A percentile compares a stretch with the other conserved stretches of the same genome.
Conservation (phyloP, 148 eudicot species). For the Rheum nobile region DNA sequence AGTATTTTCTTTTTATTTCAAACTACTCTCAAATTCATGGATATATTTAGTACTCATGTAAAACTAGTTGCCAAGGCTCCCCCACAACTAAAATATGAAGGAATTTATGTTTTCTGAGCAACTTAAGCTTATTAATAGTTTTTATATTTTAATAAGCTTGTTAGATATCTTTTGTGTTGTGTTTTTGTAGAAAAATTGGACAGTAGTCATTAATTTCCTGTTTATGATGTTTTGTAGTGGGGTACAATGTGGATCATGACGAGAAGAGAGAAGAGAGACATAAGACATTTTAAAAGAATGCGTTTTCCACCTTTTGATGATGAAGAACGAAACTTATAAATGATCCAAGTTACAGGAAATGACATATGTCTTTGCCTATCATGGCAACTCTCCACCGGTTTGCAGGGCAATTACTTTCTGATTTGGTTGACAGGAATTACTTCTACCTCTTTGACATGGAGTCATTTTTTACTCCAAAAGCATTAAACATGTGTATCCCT, state of each 20-base stretch:
- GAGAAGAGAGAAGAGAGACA: conserved; percentile 94
- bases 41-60: too few species aligned
- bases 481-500: conserved; percentile 97
- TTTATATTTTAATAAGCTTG: neutral
- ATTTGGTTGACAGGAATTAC: conserved; percentile 83
- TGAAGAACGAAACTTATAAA: conserved; percentile 98
- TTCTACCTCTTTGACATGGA: conserved; percentile 98
- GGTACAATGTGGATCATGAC: conserved; percentile 99
- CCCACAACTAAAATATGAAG: too few species aligned
- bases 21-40: too few species aligned
- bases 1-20: too few species aligned
- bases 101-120: neutral
- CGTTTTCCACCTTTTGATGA: conserved; percentile 98
- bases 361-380: conserved; percentile 96
- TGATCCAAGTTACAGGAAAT: conserved; percentile 90
- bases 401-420: conserved; percentile 95
- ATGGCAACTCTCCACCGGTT: conserved; percentile 98
- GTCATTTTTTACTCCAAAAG: conserved; percentile 96
- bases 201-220: neutral
- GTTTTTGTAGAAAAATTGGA: neutral
- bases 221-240: conserved; percentile 42
- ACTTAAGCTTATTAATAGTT: neutral
- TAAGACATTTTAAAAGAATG: conserved; percentile 97
- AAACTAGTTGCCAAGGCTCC: too few species aligned
- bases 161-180: neutral